Evolutionary conservation across 768 basidiomycete genomes (phyloP), one percentile per base, ranked within the genome.

Genomic region (Nidularia sp.): DNA sequence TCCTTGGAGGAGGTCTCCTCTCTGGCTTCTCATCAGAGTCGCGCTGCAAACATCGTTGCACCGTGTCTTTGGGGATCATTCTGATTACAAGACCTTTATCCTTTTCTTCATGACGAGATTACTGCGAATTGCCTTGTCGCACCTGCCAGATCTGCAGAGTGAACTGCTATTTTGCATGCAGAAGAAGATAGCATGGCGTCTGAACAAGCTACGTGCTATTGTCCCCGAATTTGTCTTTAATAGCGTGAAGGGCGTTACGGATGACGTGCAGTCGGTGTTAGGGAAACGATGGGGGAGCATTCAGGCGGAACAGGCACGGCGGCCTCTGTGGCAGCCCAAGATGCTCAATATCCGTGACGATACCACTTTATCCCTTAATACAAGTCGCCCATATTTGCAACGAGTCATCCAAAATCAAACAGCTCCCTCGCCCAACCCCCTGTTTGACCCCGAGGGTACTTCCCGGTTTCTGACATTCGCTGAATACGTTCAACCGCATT

Each of bases 11-110:
- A 67, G 80, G 22, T 77, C 78, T 5, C 63, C 77, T 0, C 62
- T 78, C 8, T 83, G 80, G 79, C 70, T 80, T 3, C 58, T 78
- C 9, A 60, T 78, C 34, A 74, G 79, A 6, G 74, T 82, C 3
- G 66, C 68, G 1, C 55, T 78, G 25, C 77, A 79, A 57, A 74
- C 68, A 0, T 41, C 39, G 15, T 15, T 41, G 39, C 39, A 41
- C 39, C 15, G 39, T 41, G 66, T 71, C 0, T 34, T 58, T 71
- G 29, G 53, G 35, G 57, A 58, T 43, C 43, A 57, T 4, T 49
- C 50, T 9, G 57, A 61, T 0, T 83, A 83, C 63, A 83, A 83
- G 50, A 7, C 34, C 2, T 83, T 83, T 60, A 72, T 80, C 58
- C 41, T 74, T 1, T 79, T 69, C 46, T 62, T 79, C 47, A 57